A percentile compares a stretch with the other conserved stretches of the same genome.
phyloP scores from a whole-genome alignment of 2,329 filamentous ascomycete genomes.

The Ophiostoma australiae region DNA sequence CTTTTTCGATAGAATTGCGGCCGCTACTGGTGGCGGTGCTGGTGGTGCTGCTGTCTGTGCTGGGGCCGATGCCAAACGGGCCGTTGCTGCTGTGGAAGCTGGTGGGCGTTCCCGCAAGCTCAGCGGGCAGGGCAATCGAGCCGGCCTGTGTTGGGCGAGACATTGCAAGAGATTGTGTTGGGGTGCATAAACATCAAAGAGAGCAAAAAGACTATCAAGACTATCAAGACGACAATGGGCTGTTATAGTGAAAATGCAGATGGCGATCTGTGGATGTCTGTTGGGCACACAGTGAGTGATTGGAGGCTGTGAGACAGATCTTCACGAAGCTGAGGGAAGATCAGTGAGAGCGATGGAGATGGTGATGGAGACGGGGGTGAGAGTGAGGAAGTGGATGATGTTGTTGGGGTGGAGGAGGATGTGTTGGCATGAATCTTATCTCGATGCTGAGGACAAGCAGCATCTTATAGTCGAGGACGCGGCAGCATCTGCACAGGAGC shows the following conservation, averaged over 20 bases:
- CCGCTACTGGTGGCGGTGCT: conserved; percentile 2
- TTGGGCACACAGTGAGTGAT: background rate
- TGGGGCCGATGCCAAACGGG: background rate
- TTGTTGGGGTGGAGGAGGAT: background rate
- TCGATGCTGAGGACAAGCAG: background rate
- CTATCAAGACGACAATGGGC: background rate
- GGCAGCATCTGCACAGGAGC: background rate
- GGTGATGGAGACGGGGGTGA: background rate
- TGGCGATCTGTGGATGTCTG: background rate
- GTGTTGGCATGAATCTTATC: background rate
- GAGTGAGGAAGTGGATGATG: background rate
- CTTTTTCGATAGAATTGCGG: background rate
- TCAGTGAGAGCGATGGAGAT: background rate
- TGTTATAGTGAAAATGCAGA: no score
- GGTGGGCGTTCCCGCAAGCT: background rate
- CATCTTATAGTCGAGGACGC: conserved; percentile 1
- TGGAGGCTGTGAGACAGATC: background rate
- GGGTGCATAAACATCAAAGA: no score
- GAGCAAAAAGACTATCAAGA: background rate
- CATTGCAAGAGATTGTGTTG: background rate
- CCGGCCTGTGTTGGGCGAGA: background rate
- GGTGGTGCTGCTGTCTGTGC: background rate
- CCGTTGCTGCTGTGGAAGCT: background rate
- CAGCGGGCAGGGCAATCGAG: background rate
- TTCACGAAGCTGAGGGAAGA: background rate